Percentiles rank a stretch among this genome's conserved stretches.
Evolutionary conservation across 208 protist species (phyloP).

Genomic region (Trypanosoma avium): DNA sequence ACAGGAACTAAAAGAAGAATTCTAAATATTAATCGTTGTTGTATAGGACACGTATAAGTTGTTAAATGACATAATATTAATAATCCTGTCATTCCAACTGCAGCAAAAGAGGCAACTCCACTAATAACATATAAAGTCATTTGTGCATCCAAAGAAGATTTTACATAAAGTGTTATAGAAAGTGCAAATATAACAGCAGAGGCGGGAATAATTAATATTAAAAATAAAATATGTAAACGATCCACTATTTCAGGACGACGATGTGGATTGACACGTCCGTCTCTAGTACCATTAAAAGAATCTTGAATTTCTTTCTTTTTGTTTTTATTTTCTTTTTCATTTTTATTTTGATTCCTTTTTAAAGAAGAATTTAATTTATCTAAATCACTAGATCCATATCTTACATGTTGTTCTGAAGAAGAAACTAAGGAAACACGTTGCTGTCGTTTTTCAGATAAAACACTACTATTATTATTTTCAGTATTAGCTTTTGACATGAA

Average conservation of each 20-base stretch:
- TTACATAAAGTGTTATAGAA: constrained; percentile 10
- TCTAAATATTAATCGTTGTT: constrained; percentile 40
- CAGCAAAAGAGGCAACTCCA: constrained; percentile 16
- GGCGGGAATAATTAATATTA: constrained; percentile 10
- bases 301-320: background rate
- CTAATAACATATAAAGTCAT: constrained; percentile 2
- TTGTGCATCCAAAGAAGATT: constrained; percentile 3
- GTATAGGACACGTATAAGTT: constrained; percentile 29
- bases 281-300: background rate
- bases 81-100: constrained; percentile 20
- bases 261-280: constrained; percentile 5
- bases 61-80: constrained; percentile 37
- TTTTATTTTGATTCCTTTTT: background rate
- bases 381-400: background rate
- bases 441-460: background rate
- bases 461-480: too few species aligned
- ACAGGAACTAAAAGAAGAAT: constrained; percentile 53
- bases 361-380: background rate
- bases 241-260: constrained; percentile 14
- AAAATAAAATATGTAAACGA: constrained; percentile 17
- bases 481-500: too few species aligned
- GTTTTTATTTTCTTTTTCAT: background rate
- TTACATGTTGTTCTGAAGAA: background rate
- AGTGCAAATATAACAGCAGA: constrained; percentile 1
- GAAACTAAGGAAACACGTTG: background rate